Base-by-base conservation (phyloP, 805 yeast genomes). In the Debaryomyces maramus region DNA sequence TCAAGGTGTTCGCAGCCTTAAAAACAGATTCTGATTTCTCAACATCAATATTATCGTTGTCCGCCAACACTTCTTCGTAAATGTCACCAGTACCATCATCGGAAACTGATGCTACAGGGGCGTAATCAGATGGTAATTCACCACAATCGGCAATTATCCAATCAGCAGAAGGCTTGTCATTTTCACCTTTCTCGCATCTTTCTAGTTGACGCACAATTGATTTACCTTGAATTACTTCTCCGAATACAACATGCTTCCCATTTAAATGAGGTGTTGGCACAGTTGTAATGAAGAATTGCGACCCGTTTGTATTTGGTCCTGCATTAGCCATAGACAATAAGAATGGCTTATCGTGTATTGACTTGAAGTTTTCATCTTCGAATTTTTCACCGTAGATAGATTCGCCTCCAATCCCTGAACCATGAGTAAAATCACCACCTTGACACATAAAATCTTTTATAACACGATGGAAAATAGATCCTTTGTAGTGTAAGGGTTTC, bases 261-360 rank as follows among this genome's bases (percentile, higher is more conserved):
- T 93, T 91, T 50, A 93, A 77, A 64, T 91, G 98, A 5, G 98
- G 96, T 1, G 97, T 88, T 30, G 88, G 82, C 2, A 81, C 93
- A 2, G 97, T 88, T 19, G 99, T 91, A 54, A 91, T 81, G 63
- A 91, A 91, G 55, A 88, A 93, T 65, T 91, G 98, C 2, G 97
- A 88, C 1, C 98, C 98, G 58, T 93, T 93, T 35, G 98, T 91
- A 61, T 83, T 81, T 43, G 96, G 89, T 13, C 98, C 98, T 4
- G 97, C 87, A 58, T 91, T 91, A 42, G 99, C 98, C 98, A 91
- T 93, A 6, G 96, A 87, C 52, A 91, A 75, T 51, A 93, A 72
- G 63, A 85, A 90, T 39, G 98, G 98, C 55, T 75, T 75, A 48
- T 82, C 88, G 60, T 91, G 98, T 46, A 74, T 77, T 49, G 78